Base-by-base conservation (phyloP, 768 basidiomycete genomes). In the Collybiopsis luxurians region DNA sequence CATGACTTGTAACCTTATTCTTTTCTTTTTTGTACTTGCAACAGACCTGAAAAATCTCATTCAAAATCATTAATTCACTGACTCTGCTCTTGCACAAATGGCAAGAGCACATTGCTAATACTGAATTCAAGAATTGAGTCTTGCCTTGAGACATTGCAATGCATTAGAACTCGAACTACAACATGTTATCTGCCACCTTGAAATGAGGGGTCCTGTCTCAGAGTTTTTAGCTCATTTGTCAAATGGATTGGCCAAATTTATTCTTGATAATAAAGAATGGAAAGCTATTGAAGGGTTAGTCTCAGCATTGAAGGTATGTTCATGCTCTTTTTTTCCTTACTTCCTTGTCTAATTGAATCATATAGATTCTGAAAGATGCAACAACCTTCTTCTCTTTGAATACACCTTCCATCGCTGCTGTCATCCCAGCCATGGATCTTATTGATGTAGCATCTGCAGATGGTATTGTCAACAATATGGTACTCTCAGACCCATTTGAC, bases 391-490 rank as follows among this genome's bases (percentile, higher is more conserved):
- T 44, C n/a, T 44, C 42, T 6, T 15, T 19, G 10, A 44, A 21
- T 21, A 15, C 42, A 44, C 11, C 42, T 7, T 11, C 6, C 11
- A 21, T 44, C 21, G 42, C 42, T 7, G 7, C 42, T 15, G 42
- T 44, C 6, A 44, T 44, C 21, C 42, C 42, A 9, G 63, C 66
- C 1, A 68, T 67, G 59, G 67, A 68, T 51, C 46, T 59, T 42
- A 65, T 71, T 10, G 61, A 70, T 26, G 7, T 59, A 19, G 11
- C 31, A 2, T 58, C 67, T 17, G 57, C 61, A 9, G 60, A 43
- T 3, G 40, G 34, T 23, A 40, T 59, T 0, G 19, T 54, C 30
- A 47, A 61, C 23, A 23, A 53, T 26, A 53, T 28, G 17, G 21
- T 21, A 49, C 54, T 15, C 49, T 44, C n/a, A 4, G 9, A 52